Evolutionary conservation across 306 rosid species (phyloP).

Genomic region (Pueraria montana): DNA sequence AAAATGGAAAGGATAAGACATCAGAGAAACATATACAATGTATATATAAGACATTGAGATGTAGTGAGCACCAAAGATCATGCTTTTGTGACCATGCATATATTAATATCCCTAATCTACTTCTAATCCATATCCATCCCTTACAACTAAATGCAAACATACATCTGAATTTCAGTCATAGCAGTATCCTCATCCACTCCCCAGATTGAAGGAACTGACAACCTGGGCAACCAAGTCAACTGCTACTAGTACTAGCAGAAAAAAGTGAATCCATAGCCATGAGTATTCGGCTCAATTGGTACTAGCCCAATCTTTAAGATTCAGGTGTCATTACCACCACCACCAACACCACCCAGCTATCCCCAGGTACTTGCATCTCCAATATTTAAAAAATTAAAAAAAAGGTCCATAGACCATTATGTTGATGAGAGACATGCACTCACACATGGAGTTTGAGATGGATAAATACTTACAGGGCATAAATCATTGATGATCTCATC

Average conservation of each 20-base stretch:
- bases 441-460: slow-evolving; percentile 40
- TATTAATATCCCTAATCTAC: slow-evolving; percentile 2
- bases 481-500: slow-evolving; percentile 94
- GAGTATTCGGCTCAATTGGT: background rate
- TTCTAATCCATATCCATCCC: background rate
- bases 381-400: background rate
- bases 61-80: background rate
- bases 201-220: background rate
- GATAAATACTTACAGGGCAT: slow-evolving; percentile 82
- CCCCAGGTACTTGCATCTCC: background rate
- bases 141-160: slow-evolving; percentile 1
- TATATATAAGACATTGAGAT: background rate
- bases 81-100: slow-evolving; percentile 7
- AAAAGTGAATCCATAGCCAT: background rate
- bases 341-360: background rate
- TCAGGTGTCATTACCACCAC: background rate
- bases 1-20: slow-evolving; percentile 23
- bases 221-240: slow-evolving; percentile 5
- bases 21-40: slow-evolving; percentile 8
- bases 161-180: background rate
- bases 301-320: background rate
- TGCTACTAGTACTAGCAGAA: slow-evolving; percentile 14
- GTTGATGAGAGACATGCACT: slow-evolving; percentile 9
- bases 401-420: background rate
- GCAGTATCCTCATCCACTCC: background rate